Evolutionary conservation across 139 green algal species (phyloP).

Genomic region (Protoeuglena noctilucae): DNA sequence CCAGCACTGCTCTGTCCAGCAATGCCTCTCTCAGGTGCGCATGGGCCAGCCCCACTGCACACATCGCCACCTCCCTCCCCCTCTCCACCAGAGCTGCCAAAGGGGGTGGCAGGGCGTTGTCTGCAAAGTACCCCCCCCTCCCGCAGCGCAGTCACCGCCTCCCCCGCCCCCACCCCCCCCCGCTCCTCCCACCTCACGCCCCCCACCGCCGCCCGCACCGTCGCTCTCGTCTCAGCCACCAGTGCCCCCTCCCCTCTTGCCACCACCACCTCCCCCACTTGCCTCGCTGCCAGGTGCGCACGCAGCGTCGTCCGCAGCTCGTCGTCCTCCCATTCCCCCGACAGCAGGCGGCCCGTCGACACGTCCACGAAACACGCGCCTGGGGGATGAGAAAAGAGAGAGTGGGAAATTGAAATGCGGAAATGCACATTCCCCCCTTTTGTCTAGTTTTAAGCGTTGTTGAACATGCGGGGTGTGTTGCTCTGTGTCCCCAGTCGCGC

Average conservation of each 20-base stretch:
- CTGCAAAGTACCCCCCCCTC: conserved; percentile 19
- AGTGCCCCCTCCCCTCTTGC: conserved; percentile 5
- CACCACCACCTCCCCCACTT: conserved; percentile 69
- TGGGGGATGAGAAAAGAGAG: no score
- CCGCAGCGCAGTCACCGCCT: background rate
- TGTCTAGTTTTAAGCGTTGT: no score
- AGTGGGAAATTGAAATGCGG: no score
- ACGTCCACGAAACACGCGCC: conserved; percentile 36
- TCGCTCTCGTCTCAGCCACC: background rate
- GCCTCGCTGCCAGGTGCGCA: conserved; percentile 44
- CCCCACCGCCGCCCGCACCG: background rate
- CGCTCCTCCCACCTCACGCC: background rate
- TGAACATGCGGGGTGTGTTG: no score
- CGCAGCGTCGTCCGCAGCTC: conserved; percentile 47
- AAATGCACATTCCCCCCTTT: no score
- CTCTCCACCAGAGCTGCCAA: conserved; percentile 12
- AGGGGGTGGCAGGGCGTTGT: no score
- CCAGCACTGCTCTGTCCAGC: conserved; percentile 56
- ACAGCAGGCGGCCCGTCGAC: conserved; percentile 41
- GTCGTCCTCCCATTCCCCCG: conserved; percentile 56
- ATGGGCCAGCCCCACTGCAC: conserved; percentile 13
- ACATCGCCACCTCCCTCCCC: conserved; percentile 1
- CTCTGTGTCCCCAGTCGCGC: no score
- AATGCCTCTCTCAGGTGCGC: conserved; percentile 44
- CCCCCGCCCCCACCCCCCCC: background rate